phyloP scores from a whole-genome alignment of 2,329 filamentous ascomycete species.

The Venturiaceae sp. region DNA sequence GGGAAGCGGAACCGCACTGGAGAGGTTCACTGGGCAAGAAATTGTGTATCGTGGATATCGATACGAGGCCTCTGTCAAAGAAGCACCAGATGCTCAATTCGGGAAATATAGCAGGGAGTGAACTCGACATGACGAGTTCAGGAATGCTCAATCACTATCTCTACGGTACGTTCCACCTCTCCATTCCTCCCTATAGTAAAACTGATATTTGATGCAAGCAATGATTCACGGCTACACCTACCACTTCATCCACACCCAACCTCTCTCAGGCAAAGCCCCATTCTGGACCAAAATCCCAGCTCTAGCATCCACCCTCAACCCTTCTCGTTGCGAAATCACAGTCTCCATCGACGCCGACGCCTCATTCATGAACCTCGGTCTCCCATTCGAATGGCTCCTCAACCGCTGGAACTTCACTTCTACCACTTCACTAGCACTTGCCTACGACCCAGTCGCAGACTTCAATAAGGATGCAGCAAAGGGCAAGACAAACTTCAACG shows the following conservation, averaged over 20 bases:
- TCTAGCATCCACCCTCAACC: slow-evolving; percentile 26
- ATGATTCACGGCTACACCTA: slow-evolving; percentile 37
- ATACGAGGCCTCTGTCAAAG: slow-evolving; percentile 14
- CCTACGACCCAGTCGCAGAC: slow-evolving; percentile 24
- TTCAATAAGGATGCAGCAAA: slow-evolving; percentile 16
- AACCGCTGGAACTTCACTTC: slow-evolving; percentile 34
- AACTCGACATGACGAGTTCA: slow-evolving; percentile 23
- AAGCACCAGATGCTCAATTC: slow-evolving; percentile 11
- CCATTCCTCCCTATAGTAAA: background rate
- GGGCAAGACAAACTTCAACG: slow-evolving; percentile 29
- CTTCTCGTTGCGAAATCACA: slow-evolving; percentile 27
- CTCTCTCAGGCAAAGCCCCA: slow-evolving; percentile 18
- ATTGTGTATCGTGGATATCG: slow-evolving; percentile 21
- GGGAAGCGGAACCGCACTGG: slow-evolving; percentile 12
- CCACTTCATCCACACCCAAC: slow-evolving; percentile 28
- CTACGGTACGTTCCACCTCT: slow-evolving; percentile 18
- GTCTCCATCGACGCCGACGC: slow-evolving; percentile 37
- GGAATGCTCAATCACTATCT: slow-evolving; percentile 30
- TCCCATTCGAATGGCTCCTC: slow-evolving; percentile 40
- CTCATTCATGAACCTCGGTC: slow-evolving; percentile 29
- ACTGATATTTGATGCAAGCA: slow-evolving; percentile 12
- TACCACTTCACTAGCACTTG: slow-evolving; percentile 30
- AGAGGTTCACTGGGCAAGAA: slow-evolving; percentile 15
- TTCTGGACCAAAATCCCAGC: slow-evolving; percentile 36
- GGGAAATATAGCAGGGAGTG: slow-evolving; percentile 8